Percentiles rank a stretch among this genome's conserved stretches.
Conservation (phyloP, 371 early-diverging fungal species). For the Gilbertella persicaria region DNA sequence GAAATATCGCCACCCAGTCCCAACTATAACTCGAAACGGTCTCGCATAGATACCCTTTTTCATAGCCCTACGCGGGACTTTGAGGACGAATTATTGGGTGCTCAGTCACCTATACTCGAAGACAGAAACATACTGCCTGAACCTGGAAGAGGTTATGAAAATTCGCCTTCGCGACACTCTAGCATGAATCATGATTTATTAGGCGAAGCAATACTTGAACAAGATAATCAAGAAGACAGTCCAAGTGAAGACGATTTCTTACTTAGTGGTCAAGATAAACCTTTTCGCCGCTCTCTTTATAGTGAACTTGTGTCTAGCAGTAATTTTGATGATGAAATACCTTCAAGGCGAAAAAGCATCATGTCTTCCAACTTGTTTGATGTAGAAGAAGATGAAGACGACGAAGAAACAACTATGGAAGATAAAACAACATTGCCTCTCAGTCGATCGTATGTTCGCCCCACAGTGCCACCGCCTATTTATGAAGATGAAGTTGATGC, state of each 20-base stretch:
- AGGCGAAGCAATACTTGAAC: background rate
- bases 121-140: background rate
- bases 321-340: background rate
- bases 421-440: conserved; percentile 23
- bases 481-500: conserved; percentile 36
- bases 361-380: background rate
- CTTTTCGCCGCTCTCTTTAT: conserved; percentile 7
- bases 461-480: background rate
- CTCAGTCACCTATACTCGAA: conserved; percentile 8
- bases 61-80: background rate
- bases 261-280: background rate
- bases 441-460: conserved; percentile 1
- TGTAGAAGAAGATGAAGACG: conserved; percentile 17
- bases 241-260: background rate
- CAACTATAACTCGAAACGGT: conserved; percentile 1
- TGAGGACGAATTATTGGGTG: background rate
- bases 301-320: conserved; percentile 3
- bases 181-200: background rate
- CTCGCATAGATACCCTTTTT: conserved; percentile 10
- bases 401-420: conserved; percentile 12
- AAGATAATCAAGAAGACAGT: background rate
- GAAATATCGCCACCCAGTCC: conserved; percentile 7
- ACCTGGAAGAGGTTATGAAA: conserved; percentile 4
- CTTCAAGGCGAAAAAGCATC: background rate
- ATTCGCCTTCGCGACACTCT: conserved; percentile 1